These are phyloP conservation scores for Magnaporthiopsis poae DNA, from an alignment of 2,329 filamentous ascomycete species.

Conservation along the genomic window DNA sequence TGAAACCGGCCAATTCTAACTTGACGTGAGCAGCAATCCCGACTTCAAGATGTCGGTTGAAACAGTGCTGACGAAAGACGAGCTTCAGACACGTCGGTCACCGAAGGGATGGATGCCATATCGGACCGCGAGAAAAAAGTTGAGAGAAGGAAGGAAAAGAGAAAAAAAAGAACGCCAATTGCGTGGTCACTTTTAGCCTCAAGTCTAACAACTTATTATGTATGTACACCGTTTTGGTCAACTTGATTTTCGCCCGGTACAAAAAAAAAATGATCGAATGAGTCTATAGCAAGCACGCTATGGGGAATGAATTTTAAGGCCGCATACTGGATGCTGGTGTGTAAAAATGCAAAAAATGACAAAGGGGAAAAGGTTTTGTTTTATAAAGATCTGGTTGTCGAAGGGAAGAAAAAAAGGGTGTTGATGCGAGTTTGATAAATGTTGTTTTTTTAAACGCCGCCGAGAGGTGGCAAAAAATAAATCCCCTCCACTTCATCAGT, in stretches of 20 bases:
- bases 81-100: too few relatives aligned
- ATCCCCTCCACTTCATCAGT: not conserved
- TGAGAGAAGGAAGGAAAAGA: too few relatives aligned
- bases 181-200: too few relatives aligned
- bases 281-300: not conserved
- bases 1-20: too few relatives aligned
- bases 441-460: too few relatives aligned
- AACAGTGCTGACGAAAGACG: too few relatives aligned
- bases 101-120: too few relatives aligned
- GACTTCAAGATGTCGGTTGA: too few relatives aligned
- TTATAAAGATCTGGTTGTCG: not conserved
- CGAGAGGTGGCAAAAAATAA: too few relatives aligned
- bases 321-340: not conserved
- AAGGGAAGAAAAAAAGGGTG: not conserved
- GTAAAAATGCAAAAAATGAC: not conserved
- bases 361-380: not conserved
- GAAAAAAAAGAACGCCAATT: too few relatives aligned
- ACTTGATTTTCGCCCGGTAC: not conserved
- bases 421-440: not conserved
- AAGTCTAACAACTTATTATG: not conserved
- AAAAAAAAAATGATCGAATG: not conserved
- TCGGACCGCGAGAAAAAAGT: too few relatives aligned
- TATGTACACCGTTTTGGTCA: not conserved
- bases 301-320: not conserved
- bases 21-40: too few relatives aligned